Evolutionary conservation across 345 rosid species (phyloP).

Genomic region (Salix brachista): DNA sequence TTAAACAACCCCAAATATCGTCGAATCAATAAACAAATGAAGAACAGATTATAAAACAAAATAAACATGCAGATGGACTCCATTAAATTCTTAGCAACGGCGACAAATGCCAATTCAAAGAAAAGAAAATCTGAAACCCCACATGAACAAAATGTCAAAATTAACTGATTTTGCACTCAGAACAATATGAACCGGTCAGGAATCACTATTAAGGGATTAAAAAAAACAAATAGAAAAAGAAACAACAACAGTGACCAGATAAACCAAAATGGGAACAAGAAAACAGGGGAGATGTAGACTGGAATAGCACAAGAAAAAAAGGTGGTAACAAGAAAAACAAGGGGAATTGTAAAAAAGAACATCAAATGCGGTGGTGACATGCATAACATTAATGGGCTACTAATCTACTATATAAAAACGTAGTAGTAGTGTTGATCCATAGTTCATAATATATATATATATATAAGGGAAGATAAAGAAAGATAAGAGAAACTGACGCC

Average conservation of each 20-base stretch:
- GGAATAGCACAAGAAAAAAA: neutral
- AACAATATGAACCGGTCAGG: neutral
- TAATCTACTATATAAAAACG: neutral
- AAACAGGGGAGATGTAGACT: neutral
- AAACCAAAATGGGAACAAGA: neutral
- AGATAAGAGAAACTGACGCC: constrained; percentile 61
- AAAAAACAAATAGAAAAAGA: neutral
- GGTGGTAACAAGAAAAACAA: neutral
- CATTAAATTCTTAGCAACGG: neutral
- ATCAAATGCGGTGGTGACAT: constrained; percentile 8
- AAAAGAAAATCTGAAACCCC: neutral
- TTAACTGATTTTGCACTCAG: neutral
- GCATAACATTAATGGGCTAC: neutral
- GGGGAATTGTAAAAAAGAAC: neutral
- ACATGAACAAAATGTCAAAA: neutral
- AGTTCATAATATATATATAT: neutral
- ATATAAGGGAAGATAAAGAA: neutral
- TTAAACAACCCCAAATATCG: constrained; percentile 16
- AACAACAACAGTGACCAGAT: neutral
- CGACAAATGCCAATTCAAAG: neutral
- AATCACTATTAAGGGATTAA: neutral
- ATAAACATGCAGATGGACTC: neutral
- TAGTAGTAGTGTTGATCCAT: neutral
- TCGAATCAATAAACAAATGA: constrained; percentile 4
- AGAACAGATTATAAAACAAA: neutral